Evolutionary conservation across 2,329 filamentous ascomycete species (phyloP), one percentile per base, ranked within the genome.

Genomic region (Colletotrichum viniferum): DNA sequence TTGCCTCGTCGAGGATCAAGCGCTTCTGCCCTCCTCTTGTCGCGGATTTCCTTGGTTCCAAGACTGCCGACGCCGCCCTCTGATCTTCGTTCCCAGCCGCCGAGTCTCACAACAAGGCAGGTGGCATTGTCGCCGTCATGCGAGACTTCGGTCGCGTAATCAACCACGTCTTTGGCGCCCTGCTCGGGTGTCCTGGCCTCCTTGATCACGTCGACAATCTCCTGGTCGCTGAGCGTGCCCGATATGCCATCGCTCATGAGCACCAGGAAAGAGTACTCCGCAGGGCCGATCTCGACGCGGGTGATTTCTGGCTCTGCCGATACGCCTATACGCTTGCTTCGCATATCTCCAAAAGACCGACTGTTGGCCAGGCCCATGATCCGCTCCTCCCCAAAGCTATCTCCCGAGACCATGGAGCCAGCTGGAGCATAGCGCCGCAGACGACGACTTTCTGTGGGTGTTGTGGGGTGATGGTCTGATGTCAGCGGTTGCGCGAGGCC

Each of bases 301-400:
- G 91, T 92, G 76, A 98, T 92, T 81, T 98, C 96, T 0, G 97
- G 97, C 84, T 99, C 97, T 2, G 97, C 97, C 5, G 94, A 96
- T 14, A 99, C 96, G 32, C 97, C 97, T 68, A 98, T 93, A 69
- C 96, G 94, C 85, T 99, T 99, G 73, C 93, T 95, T 38, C 91
- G 90, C 85, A 98, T 95, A 86, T 99, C 97, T 30, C 97, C 97
- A 82, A 99, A 98, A 5, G 97, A 91, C 34, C 97, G 94, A 36
- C 95, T 97, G 85, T 99, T 99, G 79, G 97, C 97, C 1, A 99
- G 90, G 0, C 97, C 96, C 16, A 93, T 93, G 84, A 99, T 97
- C 79, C 97, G 95, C 85, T 98, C 96, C 85, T 99, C 97, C 81
- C 97, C 97, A 83, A 99, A 99, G 38, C 95, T 97, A 85, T 99